Evolutionary conservation across 169 alveolate genomes (phyloP).

Genomic region (Amoebophrya sp.): DNA sequence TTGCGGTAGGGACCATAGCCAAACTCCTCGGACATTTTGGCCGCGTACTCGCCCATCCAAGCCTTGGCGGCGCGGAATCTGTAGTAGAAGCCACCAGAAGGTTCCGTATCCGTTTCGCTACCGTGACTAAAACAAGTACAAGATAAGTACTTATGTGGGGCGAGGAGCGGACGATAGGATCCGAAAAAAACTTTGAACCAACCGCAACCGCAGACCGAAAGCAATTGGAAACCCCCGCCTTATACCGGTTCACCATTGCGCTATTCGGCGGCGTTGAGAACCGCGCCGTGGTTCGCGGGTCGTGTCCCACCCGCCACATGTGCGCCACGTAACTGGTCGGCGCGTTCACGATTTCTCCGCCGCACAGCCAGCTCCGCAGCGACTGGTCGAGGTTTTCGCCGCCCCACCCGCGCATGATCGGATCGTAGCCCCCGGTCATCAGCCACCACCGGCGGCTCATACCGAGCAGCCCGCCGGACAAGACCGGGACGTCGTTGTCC

Average conservation of each 20-base stretch:
- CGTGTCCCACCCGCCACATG: constrained; percentile 33
- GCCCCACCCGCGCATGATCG: constrained; percentile 44
- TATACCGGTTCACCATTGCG: background rate
- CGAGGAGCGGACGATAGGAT: no score
- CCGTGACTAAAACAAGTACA: no score
- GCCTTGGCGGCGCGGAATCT: background rate
- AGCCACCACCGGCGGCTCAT: constrained; percentile 45
- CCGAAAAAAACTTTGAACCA: no score
- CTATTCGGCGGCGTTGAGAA: background rate
- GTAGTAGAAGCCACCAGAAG: background rate
- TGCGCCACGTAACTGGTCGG: constrained; percentile 30
- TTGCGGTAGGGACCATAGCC: background rate
- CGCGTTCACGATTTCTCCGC: constrained; percentile 41
- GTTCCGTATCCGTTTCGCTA: background rate
- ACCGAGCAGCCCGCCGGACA: constrained; percentile 39
- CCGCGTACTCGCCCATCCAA: background rate
- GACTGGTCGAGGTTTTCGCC: constrained; percentile 49
- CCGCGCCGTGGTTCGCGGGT: constrained; percentile 13
- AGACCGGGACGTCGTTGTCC: constrained; percentile 25
- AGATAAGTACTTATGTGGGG: no score
- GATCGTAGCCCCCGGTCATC: constrained; percentile 39
- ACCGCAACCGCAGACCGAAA: no score
- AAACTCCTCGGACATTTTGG: background rate
- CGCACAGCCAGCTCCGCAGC: constrained; percentile 47
- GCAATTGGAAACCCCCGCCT: no score